Evolutionary conservation across 345 rosid species (phyloP).

Genomic region (Trapa incisa): DNA sequence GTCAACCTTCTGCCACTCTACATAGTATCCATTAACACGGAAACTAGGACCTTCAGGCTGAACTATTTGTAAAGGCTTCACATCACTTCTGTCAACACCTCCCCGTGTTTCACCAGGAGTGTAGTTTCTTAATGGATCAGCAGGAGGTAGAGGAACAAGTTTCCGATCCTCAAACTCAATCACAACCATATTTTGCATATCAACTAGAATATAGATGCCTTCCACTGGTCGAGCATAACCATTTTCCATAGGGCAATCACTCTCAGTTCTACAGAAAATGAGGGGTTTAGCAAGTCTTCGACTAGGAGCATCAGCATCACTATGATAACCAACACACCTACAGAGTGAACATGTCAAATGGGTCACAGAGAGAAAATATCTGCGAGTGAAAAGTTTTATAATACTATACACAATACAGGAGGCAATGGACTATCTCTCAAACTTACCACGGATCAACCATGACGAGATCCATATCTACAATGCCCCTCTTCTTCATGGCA

Average conservation of each 20-base stretch:
- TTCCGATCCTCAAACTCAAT: slow-evolving; percentile 81
- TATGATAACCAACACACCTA: slow-evolving; percentile 80
- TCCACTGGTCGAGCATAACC: slow-evolving; percentile 95
- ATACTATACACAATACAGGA: not conserved
- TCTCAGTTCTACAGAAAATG: slow-evolving; percentile 82
- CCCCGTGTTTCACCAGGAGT: slow-evolving; percentile 85
- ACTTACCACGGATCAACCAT: slow-evolving; percentile 85
- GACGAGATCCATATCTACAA: slow-evolving; percentile 86
- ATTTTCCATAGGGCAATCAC: slow-evolving; percentile 93
- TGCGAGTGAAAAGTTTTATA: not conserved
- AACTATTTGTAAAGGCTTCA: slow-evolving; percentile 69
- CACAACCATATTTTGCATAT: slow-evolving; percentile 84
- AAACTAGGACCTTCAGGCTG: slow-evolving; percentile 96
- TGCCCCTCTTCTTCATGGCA: slow-evolving; percentile 87
- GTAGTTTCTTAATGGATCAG: slow-evolving; percentile 82
- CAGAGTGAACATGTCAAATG: slow-evolving; percentile 8
- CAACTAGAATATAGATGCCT: slow-evolving; percentile 71
- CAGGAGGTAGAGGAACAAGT: slow-evolving; percentile 79
- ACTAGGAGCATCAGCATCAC: slow-evolving; percentile 75
- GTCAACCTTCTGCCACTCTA: slow-evolving; percentile 85
- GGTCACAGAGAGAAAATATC: not conserved
- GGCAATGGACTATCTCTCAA: not conserved
- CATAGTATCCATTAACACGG: slow-evolving; percentile 64
- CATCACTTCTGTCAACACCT: slow-evolving; percentile 88
- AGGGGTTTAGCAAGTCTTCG: slow-evolving; percentile 86